These are phyloP conservation scores for Phytophthora melonis DNA, from an alignment of 352 stramenopile genomes.

Conservation along the genomic window DNA sequence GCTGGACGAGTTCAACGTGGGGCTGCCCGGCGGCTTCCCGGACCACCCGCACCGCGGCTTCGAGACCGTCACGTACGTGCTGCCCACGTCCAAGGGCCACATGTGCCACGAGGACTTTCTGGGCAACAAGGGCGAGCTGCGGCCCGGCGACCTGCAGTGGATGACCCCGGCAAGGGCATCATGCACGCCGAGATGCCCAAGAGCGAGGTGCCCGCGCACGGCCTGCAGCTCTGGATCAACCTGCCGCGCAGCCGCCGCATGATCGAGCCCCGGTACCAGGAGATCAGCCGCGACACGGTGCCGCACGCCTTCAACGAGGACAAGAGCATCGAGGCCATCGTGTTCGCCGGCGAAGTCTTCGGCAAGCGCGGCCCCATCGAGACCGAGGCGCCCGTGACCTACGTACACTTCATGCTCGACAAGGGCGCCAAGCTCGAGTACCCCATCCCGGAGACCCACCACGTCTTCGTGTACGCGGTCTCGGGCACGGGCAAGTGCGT, in stretches of 20 bases:
- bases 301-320: constrained; percentile 51
- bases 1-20: constrained; percentile 59
- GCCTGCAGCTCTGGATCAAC: constrained; percentile 68
- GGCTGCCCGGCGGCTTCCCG: constrained; percentile 81
- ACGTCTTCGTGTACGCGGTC: constrained; percentile 54
- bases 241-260: constrained; percentile 48
- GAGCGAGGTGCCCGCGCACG: constrained; percentile 39
- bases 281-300: constrained; percentile 55
- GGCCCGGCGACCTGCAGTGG: constrained; percentile 61
- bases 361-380: constrained; percentile 49
- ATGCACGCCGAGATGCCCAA: constrained; percentile 65
- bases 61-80: constrained; percentile 91
- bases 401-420: constrained; percentile 61
- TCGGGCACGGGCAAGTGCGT: constrained; percentile 41
- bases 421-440: constrained; percentile 47
- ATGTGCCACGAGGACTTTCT: constrained; percentile 89
- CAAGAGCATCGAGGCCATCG: constrained; percentile 56
- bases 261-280: constrained; percentile 60
- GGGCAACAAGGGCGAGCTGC: constrained; percentile 53
- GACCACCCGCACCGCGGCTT: constrained; percentile 93
- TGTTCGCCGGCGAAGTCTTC: constrained; percentile 64
- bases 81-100: constrained; percentile 73
- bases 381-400: constrained; percentile 57
- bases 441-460: constrained; percentile 48
- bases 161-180: constrained; percentile 62